A percentile compares a stretch with the other conserved stretches of the same genome.
These are phyloP conservation scores for Colletotrichum liriopes DNA, from an alignment of 2,329 filamentous ascomycete genomes.

Conservation along the genomic window DNA sequence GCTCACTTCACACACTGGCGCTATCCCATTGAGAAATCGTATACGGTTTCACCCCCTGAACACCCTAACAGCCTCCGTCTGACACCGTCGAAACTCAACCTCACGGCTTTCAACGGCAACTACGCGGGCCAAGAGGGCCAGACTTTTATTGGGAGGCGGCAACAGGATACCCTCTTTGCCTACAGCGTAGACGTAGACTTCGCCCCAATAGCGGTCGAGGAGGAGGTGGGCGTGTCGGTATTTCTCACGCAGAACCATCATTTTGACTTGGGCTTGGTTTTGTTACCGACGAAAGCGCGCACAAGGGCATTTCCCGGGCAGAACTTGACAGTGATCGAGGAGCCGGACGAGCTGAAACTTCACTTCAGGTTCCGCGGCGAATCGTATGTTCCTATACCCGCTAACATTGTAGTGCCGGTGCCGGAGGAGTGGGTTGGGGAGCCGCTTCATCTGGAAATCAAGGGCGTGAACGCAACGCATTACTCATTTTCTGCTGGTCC, in stretches of 20 bases:
- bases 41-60: slow-evolving; percentile 59
- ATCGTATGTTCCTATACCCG: slow-evolving; percentile 58
- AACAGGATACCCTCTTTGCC: slow-evolving; percentile 69
- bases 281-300: slow-evolving; percentile 14
- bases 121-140: slow-evolving; percentile 52
- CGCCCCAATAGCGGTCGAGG: slow-evolving; percentile 52
- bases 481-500: slow-evolving; percentile 59
- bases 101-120: slow-evolving; percentile 68
- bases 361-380: slow-evolving; percentile 63
- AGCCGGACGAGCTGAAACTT: slow-evolving; percentile 48
- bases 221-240: slow-evolving; percentile 68
- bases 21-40: slow-evolving; percentile 63
- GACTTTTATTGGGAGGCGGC: slow-evolving; percentile 66
- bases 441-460: slow-evolving; percentile 58
- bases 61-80: slow-evolving; percentile 63
- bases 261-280: slow-evolving; percentile 61
- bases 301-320: slow-evolving; percentile 22
- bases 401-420: slow-evolving; percentile 54
- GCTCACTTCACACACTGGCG: slow-evolving; percentile 71
- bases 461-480: slow-evolving; percentile 62
- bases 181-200: slow-evolving; percentile 65
- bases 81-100: slow-evolving; percentile 64
- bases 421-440: slow-evolving; percentile 56
- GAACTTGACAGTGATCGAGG: slow-evolving; percentile 2
- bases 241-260: slow-evolving; percentile 71